A percentile compares a stretch with the other conserved stretches of the same genome.
These are phyloP conservation scores for Thuidium tamariscinum DNA, from an alignment of 225 moss, liverwort and hornwort genomes.

Conservation along the genomic window DNA sequence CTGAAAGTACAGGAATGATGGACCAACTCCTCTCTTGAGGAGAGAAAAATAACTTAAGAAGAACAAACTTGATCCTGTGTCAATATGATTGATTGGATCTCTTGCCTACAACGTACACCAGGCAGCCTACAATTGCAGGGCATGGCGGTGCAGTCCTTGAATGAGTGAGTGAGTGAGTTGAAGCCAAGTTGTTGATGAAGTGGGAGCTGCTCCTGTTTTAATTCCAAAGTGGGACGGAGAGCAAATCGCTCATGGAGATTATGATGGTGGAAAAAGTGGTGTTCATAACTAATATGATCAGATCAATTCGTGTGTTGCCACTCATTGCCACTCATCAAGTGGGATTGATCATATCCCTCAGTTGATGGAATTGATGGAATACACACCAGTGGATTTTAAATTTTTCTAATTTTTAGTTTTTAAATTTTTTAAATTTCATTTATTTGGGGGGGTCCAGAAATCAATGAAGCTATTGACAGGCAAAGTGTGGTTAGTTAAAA, in stretches of 20 bases:
- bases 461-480: neutral
- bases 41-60: no score
- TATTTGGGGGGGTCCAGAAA: neutral
- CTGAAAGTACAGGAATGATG: neutral
- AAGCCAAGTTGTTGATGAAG: neutral
- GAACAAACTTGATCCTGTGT: neutral
- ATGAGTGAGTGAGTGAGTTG: no score
- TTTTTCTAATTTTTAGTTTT: no score
- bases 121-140: neutral
- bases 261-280: neutral
- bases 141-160: neutral
- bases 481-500: no score
- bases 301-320: neutral
- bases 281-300: neutral
- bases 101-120: neutral
- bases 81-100: neutral
- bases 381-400: neutral
- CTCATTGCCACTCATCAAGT: neutral
- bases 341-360: neutral
- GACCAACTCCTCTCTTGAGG: neutral
- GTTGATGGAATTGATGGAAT: neutral
- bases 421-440: neutral
- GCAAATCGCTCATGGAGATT: constrained; percentile 2
- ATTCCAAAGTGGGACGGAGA: neutral
- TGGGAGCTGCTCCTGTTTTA: neutral